Conservation (phyloP, 2,329 filamentous ascomycete species). For the Botrytis medusae region DNA sequence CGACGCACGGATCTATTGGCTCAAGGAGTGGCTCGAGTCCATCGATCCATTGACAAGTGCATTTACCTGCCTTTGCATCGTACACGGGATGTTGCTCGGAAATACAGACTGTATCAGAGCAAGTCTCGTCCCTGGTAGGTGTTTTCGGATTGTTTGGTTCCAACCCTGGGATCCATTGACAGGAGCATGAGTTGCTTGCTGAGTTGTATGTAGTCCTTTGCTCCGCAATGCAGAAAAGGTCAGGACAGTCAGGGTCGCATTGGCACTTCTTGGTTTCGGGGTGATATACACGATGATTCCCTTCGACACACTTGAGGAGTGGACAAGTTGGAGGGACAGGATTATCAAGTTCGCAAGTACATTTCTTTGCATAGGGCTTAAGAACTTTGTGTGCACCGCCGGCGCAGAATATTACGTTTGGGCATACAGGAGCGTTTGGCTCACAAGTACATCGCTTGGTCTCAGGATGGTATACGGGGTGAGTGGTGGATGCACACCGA, state of each 20-base stretch:
- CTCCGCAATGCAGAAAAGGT: slow-evolving; percentile 28
- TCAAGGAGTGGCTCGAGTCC: slow-evolving; percentile 21
- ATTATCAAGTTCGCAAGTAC: slow-evolving; percentile 27
- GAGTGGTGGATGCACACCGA: slow-evolving; percentile 23
- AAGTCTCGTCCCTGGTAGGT: slow-evolving; percentile 14
- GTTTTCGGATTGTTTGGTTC: slow-evolving; percentile 17
- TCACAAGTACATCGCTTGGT: slow-evolving; percentile 29
- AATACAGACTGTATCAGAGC: slow-evolving; percentile 27
- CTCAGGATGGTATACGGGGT: slow-evolving; percentile 26
- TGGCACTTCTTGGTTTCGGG: slow-evolving; percentile 26
- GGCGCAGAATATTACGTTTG: slow-evolving; percentile 26
- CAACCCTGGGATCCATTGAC: slow-evolving; percentile 25
- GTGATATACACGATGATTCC: slow-evolving; percentile 28
- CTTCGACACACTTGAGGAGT: slow-evolving; percentile 27
- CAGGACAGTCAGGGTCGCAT: slow-evolving; percentile 29
- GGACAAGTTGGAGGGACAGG: slow-evolving; percentile 24
- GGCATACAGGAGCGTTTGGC: slow-evolving; percentile 18
- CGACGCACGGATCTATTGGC: slow-evolving; percentile 13
- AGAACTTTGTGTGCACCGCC: slow-evolving; percentile 24
- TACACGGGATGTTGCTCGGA: slow-evolving; percentile 24
- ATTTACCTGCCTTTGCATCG: slow-evolving; percentile 14
- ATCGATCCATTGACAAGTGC: slow-evolving; percentile 29
- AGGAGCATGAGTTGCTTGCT: slow-evolving; percentile 27
- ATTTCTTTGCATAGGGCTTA: slow-evolving; percentile 22
- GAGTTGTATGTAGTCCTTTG: slow-evolving; percentile 23